Conservation (phyloP, 164 flowering plant genomes). For the Litsea cubeba region DNA sequence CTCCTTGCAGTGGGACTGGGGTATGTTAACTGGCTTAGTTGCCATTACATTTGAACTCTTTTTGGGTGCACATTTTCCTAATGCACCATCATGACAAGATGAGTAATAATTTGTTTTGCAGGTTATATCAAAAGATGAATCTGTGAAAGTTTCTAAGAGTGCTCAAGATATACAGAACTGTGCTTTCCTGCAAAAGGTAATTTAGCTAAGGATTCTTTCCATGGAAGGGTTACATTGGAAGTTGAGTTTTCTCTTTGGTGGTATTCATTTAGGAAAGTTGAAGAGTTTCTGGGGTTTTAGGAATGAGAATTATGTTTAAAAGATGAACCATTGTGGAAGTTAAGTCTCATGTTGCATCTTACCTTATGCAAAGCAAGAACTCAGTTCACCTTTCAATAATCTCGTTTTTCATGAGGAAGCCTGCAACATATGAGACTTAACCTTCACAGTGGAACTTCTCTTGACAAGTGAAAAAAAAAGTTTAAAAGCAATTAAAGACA, state of each 20-base stretch:
- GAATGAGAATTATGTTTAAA: too few relatives aligned
- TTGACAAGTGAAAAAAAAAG: too few relatives aligned
- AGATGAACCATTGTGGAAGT: too few relatives aligned
- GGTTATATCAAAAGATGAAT: slow-evolving; percentile 98
- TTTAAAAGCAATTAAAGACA: too few relatives aligned
- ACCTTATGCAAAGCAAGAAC: too few relatives aligned
- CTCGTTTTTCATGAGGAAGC: too few relatives aligned
- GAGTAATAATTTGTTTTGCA: slow-evolving; percentile 20
- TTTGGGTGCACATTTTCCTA: neutral
- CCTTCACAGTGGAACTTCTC: too few relatives aligned
- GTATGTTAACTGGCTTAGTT: slow-evolving; percentile 36
- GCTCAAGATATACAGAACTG: slow-evolving; percentile 69
- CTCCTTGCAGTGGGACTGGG: slow-evolving; percentile 99
- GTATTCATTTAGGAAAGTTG: too few relatives aligned
- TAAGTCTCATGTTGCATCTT: too few relatives aligned
- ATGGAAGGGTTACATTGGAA: neutral
- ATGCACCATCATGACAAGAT: slow-evolving; percentile 1
- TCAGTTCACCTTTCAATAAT: too few relatives aligned
- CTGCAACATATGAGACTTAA: too few relatives aligned
- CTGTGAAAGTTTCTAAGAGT: slow-evolving; percentile 85
- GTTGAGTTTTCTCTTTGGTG: neutral
- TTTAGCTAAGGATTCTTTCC: neutral
- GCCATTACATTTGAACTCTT: neutral
- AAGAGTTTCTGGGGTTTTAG: too few relatives aligned
- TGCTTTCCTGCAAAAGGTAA: slow-evolving; percentile 86